Base-by-base conservation (phyloP, 495 filamentous ascomycete species). In the Podospora sp. region DNA sequence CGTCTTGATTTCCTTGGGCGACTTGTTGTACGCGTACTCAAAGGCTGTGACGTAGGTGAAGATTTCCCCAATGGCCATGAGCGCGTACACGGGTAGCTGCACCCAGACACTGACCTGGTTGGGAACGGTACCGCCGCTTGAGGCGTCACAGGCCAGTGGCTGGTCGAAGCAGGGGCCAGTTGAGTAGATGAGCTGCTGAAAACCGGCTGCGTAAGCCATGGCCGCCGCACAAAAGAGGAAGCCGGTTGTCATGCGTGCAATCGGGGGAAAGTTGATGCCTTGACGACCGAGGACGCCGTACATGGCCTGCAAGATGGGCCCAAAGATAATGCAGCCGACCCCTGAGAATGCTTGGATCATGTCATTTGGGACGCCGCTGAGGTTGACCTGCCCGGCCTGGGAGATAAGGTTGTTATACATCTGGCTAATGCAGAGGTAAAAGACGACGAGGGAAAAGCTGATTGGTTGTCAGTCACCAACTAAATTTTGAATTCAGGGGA, bases 361-460 rank as follows among this genome's bases (percentile, higher is more conserved):
- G 73, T 86, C 84, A 67, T 85, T 86, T 8, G 83, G 82, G n/a
- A 85, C 72, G 24, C 79, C 79, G 61, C 80, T 68, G 22, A 76
- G 77, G 26, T 79, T 67, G 82, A 86, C 87, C 35, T 83, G 78
- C 4, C 76, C 80, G 12, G 85, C 84, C 70, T 87, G 86, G 0
- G 85, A 86, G 63, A 72, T 67, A 51, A 72, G 65, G 46, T 72
- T 72, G 65, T 72, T 70, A 60, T 87, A 81, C 33, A 86, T 71
- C 55, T 86, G 85, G 62, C 77, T 83, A 49, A 79, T 72, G 65
- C 84, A 79, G 33, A 89, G 81, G 83, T 84, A 89, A 73, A 83
- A 88, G 14, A 89, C 73, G 27, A 83, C 83, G 65, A 82, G 83
- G 71, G 82, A 86, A 62, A 83, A 73, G 66, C 72, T 76, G 61